Base-by-base conservation (phyloP, 495 filamentous ascomycete species). In the Melanomma pulvis-pyrius region DNA sequence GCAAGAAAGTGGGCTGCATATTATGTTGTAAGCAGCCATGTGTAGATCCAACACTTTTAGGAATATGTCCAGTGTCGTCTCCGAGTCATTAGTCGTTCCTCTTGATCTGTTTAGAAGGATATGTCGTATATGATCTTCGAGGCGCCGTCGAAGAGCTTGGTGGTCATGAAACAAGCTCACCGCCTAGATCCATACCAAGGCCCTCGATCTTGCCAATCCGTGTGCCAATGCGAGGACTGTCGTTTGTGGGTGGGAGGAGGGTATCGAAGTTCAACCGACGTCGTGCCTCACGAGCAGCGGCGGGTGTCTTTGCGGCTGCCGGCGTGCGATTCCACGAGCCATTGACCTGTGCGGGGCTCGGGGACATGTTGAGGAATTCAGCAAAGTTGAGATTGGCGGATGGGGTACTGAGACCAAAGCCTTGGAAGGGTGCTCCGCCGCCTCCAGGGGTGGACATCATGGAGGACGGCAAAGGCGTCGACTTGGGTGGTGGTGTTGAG, bases 301-400 rank as follows among this genome's bases (percentile, higher is more conserved):
- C 77, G 72, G 86, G 80, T 60, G 94, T 86, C 79, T 84, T 89
- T 12, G 62, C 67, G 4, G 64, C 80, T 74, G 70, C 65, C 74
- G 79, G 61, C 76, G 83, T 66, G 78, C 79, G 63, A 81, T 78
- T 50, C 82, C 87, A 97, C 4, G 87, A 28, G 4, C 19, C 56
- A 48, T 53, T 82, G 61, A 86, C 91, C 76, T 97, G 94, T 12
- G 92, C 94, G 2, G 94, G 96, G 69, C 90, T 94, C 5, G 96
- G 94, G 15, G 94, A 96, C 76, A 97, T 91, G 74, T 99, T 96
- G 63, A 98, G 88, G 74, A 96, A 99, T 74, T 98, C 96, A 8
- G 92, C 87, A 78, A 97, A 97, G 79, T 97, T 94, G 79, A 97
- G 96, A 63, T 86, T 86, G 59, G 87, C 84, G 28, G 75, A 76